Evolutionary conservation across 2,329 filamentous ascomycete species (phyloP), one percentile per base, ranked within the genome.

Genomic region (Phialophora expanda): DNA sequence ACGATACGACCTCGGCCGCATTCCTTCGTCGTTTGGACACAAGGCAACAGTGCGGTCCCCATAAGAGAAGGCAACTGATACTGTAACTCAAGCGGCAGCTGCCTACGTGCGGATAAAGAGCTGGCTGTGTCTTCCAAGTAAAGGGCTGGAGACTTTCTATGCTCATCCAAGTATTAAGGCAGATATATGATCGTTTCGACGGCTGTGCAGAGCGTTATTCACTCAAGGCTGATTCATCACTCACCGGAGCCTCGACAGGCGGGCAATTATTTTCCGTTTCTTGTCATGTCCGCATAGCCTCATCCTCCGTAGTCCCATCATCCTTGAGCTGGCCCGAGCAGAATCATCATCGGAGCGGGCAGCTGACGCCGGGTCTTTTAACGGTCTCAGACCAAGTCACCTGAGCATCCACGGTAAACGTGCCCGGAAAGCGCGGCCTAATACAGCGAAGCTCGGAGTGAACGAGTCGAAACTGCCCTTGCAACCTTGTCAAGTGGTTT

Each of bases 361-460:
- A 44, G 38, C 38, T 44, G 38, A 44, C 38, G 20, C 20, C 46
- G 48, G 48, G 20, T 28, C 24, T 51, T 51, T 51, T 17, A 26
- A 26, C 11, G 20, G 20, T 51, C 24, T 24, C 20, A 51, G 24
- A 51, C 48, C 24, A 6, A 2, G 48, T 51, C 48, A 51, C 20
- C 20, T 17, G 48, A 51, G 48, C 48, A 51, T 26, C 9, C 8
- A 17, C 38, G 38, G 38, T 44, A 51, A 51, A 28, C 20, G 48
- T 24, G 48, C 48, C 17, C 48, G 20, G 48, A 26, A 51, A 51
- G 48, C 48, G 24, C 20, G 48, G 48, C 48, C 48, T 28, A 22
- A 51, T 26, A 51, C 48, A 51, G 48, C 12, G 48, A 51, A 12
- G 48, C 30, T 26, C 48, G 48, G 48, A 51, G 48, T 44, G 38